phyloP scores from a whole-genome alignment of 2,329 filamentous ascomycete species.

The Penicillium decumbens region DNA sequence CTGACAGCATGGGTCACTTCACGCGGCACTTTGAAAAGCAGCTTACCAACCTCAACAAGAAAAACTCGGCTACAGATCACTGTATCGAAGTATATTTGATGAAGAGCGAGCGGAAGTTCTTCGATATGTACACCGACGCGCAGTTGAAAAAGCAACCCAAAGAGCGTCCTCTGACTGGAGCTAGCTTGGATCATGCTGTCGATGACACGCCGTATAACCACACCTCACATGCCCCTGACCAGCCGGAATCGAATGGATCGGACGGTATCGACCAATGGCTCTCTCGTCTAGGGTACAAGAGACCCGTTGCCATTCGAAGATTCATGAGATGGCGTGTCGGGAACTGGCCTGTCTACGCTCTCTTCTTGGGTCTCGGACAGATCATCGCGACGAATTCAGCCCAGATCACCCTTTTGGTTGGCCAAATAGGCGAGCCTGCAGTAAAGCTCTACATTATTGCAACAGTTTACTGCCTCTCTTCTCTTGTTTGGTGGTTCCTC shows the following conservation, averaged over 20 bases:
- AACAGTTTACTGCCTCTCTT: conserved; percentile 55
- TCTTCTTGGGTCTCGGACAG: conserved; percentile 58
- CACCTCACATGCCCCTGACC: background rate
- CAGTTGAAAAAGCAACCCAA: conserved; percentile 50
- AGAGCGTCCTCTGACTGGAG: background rate
- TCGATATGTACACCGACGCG: conserved; percentile 53
- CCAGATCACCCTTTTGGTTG: conserved; percentile 63
- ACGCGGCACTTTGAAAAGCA: conserved; percentile 55
- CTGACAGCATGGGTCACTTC: conserved; percentile 58
- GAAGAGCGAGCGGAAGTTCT: conserved; percentile 64
- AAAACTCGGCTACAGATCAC: conserved; percentile 54
- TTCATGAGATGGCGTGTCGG: conserved; percentile 53
- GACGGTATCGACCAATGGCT: background rate
- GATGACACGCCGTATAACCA: background rate
- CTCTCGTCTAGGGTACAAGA: conserved; percentile 26
- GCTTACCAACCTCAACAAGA: conserved; percentile 52
- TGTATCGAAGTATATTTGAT: conserved; percentile 63
- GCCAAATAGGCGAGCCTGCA: conserved; percentile 56
- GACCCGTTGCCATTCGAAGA: conserved; percentile 46
- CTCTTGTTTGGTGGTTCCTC: conserved; percentile 58
- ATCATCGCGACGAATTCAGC: conserved; percentile 63
- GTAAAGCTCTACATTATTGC: conserved; percentile 58
- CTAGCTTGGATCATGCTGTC: background rate
- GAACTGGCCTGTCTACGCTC: conserved; percentile 60
- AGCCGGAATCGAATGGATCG: background rate